These are phyloP conservation scores for Lentinula edodes DNA, from an alignment of 768 basidiomycete genomes.

Conservation along the genomic window DNA sequence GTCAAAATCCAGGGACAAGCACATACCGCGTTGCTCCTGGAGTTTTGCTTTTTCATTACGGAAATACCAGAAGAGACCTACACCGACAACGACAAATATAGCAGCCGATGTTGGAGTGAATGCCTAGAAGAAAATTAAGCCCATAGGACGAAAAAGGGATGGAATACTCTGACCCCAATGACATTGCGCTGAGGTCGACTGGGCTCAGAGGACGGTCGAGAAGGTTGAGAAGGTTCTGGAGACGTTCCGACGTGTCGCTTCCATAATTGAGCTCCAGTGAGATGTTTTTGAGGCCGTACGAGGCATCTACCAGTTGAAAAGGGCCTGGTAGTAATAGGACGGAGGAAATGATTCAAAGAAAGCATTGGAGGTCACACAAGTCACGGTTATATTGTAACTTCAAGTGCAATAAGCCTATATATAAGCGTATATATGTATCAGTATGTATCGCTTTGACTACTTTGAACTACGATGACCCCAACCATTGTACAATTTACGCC, in stretches of 20 bases:
- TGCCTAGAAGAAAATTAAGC: slow-evolving; percentile 46
- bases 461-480: slow-evolving; percentile 30
- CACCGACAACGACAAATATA: slow-evolving; percentile 78
- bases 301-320: not conserved
- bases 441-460: not conserved
- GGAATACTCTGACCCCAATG: slow-evolving; percentile 12
- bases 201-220: not conserved
- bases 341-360: not conserved
- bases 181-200: slow-evolving; percentile 8
- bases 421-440: too few relatives aligned
- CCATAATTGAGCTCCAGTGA: not conserved
- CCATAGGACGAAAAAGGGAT: not conserved
- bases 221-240: not conserved
- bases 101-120: slow-evolving; percentile 85
- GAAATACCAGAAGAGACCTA: slow-evolving; percentile 86
- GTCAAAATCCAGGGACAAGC: not conserved
- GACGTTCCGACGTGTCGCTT: not conserved
- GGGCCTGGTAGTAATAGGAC: not conserved
- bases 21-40: slow-evolving; percentile 69
- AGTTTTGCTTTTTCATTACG: slow-evolving; percentile 78
- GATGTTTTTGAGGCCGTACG: not conserved
- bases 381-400: not conserved
- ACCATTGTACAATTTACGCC: slow-evolving; percentile 85
- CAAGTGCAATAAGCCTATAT: too few relatives aligned
- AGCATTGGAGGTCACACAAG: not conserved